Base-by-base conservation (phyloP, 352 stramenopile genomes). In the Phytophthora citrophthora region DNA sequence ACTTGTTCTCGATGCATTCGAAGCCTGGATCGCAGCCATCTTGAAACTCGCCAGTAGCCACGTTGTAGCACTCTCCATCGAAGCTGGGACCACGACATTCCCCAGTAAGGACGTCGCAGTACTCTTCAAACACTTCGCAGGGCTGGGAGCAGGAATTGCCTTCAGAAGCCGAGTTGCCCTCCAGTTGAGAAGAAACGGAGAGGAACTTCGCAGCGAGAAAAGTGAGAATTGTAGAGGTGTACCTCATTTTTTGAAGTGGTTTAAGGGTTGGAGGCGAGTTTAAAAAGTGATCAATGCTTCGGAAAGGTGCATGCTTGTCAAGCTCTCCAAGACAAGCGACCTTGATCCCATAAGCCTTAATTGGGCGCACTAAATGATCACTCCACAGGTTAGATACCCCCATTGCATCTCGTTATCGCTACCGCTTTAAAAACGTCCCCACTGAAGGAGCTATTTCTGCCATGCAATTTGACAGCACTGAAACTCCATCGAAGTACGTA, bases 121-220 rank as follows among this genome's bases (percentile, higher is more conserved):
- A 74, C 51, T 77, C 57, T 41, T 66, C 64, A 15, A 57, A 26
- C 4, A 11, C 31, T 10, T 70, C 52, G 10, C 72, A 81, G 15
- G 43, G 9, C 39, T 55, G 5, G 15, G 55, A 38, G 54, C 65
- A 74, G 12, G 50, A 20, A 9, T 18, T 45, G 7, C 32, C n/a
- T 4, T 11, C 31, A 10, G 29, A 50, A 50, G 59, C 43, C 3
- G 41, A 61, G 43, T 50, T 60, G 18, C 55, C 32, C 3, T 40
- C 10, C 3, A 36, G 44, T 48, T 67, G 59, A 15, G 59, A 26
- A 10, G 45, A 16, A 5, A 53, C 7, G 3, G 45, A 5, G 15
- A 18, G 23, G 9, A 56, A n/a, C 15, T 56, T 56, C 7, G 36
- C 32, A 15, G 34, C 16, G 32, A 61, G 7, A 24, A 60, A 16